Conservation (phyloP, 2,329 filamentous ascomycete genomes). For the Aspergillus quadrilineatus region DNA sequence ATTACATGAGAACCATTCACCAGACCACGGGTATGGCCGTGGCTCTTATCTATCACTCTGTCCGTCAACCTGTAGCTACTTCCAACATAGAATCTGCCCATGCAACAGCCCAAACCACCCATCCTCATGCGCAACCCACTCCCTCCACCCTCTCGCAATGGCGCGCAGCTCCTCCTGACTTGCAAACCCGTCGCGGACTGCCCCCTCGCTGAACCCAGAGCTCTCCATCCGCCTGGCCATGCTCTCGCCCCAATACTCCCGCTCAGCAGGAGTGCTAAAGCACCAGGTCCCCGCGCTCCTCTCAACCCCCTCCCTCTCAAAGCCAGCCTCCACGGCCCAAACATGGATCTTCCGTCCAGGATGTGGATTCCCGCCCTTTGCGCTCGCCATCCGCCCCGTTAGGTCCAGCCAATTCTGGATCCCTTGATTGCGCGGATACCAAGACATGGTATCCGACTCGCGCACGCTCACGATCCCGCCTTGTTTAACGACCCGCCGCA, state of each 20-base stretch:
- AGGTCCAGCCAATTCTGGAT: conserved; percentile 28
- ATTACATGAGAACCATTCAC: neutral
- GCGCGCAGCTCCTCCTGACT: conserved; percentile 31
- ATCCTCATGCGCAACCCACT: conserved; percentile 34
- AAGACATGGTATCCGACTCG: conserved; percentile 38
- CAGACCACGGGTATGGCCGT: neutral
- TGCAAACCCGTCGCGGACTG: conserved; percentile 33
- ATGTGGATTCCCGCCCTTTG: conserved; percentile 31
- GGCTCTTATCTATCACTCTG: neutral
- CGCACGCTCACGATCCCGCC: conserved; percentile 54
- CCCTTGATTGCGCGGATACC: conserved; percentile 34
- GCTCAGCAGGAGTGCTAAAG: conserved; percentile 33
- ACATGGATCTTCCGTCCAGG: conserved; percentile 32
- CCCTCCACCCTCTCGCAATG: conserved; percentile 36
- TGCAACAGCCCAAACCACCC: conserved; percentile 40
- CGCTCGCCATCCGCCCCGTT: conserved; percentile 20
- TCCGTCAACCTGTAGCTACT: conserved; percentile 16
- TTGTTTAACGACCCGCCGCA: conserved; percentile 54
- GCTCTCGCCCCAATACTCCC: conserved; percentile 36
- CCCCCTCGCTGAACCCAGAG: conserved; percentile 31
- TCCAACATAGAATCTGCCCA: conserved; percentile 40
- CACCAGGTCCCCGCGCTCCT: conserved; percentile 38
- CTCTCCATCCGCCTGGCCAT: conserved; percentile 32
- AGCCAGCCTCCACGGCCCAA: conserved; percentile 39
- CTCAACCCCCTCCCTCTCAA: conserved; percentile 23